Base-by-base conservation (phyloP, 176 grass and related monocot genomes). In the Lolium perenne region DNA sequence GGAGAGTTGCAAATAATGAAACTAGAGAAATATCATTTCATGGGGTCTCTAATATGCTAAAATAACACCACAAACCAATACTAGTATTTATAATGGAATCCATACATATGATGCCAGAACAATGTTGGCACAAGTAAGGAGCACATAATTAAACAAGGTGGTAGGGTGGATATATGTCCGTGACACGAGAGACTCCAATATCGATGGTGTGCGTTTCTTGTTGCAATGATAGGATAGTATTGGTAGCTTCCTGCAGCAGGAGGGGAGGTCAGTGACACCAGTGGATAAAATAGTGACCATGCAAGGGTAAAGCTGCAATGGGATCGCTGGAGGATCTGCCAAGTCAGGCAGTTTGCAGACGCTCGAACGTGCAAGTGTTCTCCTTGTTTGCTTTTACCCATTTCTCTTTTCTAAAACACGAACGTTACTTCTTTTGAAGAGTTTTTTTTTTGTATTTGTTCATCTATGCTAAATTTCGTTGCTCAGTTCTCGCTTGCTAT, bases 301-400 rank as follows among this genome's bases (percentile, higher is more conserved):
- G 38, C 40, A 71, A 38, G 40, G 40, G 69, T 22, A 90, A 95
- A 83, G 84, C 81, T 90, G 84, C 74, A 70, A 81, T 59, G 83
- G 85, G 82, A 90, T 93, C 80, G 81, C 83, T 79, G 79, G 71
- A 87, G 92, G 89, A 92, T 97, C 89, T 91, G 82, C 84, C 85
- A 87, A 82, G 81, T 87, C 87, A 86, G 91, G 54, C 58, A 69
- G 47, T 78, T 87, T 79, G 85, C 88, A 77, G 81, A 82, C 72
- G 78, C 64, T 45, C 78, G 57, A 91, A 92, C 88, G 90, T 92
- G 95, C 91, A 63, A 85, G 57, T 74, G 95, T 97, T 93, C 95
- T 91, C 64, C 84, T 90, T 87, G 82, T 90, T 95, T 79, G 81
- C 88, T 87, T 86, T 55, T 75, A 64, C 62, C 51, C 21, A 11